A percentile compares a stretch with the other conserved stretches of the same genome.
phyloP scores from a whole-genome alignment of 768 basidiomycete species.

The Rhizopogon roseolus region DNA sequence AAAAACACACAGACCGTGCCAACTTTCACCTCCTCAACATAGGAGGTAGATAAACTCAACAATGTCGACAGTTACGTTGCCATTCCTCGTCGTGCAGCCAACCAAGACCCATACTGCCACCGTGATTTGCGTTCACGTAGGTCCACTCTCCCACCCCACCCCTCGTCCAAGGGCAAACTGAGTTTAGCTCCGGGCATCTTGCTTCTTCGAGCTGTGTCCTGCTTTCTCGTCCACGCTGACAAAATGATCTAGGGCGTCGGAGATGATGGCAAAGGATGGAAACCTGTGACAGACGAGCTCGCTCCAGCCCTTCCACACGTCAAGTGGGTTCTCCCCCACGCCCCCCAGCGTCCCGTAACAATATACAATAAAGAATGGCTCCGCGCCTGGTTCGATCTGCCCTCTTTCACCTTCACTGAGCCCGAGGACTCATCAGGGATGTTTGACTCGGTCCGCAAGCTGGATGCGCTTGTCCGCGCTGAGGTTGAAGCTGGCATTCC shows the following conservation, averaged over 20 bases:
- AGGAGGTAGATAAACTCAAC: neutral
- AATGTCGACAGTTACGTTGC: neutral
- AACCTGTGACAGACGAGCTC: conserved; percentile 70
- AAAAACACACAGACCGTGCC: neutral
- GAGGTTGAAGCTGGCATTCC: conserved; percentile 73
- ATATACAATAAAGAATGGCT: conserved; percentile 71
- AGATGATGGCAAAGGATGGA: conserved; percentile 72
- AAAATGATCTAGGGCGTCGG: conserved; percentile 57
- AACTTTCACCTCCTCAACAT: neutral
- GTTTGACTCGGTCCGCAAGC: conserved; percentile 51
- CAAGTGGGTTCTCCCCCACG: conserved; percentile 70
- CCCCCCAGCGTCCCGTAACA: conserved; percentile 50
- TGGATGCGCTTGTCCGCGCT: conserved; percentile 66
- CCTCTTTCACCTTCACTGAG: conserved; percentile 53
- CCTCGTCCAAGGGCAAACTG: neutral
- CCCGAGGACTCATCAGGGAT: conserved; percentile 62
- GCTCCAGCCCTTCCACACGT: conserved; percentile 58
- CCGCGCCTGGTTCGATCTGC: conserved; percentile 86
- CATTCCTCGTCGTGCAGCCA: conserved; percentile 49
- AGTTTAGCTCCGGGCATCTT: neutral
- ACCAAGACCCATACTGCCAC: conserved; percentile 72
- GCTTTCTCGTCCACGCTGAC: conserved; percentile 5
- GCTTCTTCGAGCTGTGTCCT: neutral
- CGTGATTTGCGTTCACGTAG: conserved; percentile 85
- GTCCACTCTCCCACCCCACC: conserved; percentile 16